Evolutionary conservation across 192 early-diverging fungal species (phyloP), one percentile per base, ranked within the genome.

Genomic region (Coemansia erecta): DNA sequence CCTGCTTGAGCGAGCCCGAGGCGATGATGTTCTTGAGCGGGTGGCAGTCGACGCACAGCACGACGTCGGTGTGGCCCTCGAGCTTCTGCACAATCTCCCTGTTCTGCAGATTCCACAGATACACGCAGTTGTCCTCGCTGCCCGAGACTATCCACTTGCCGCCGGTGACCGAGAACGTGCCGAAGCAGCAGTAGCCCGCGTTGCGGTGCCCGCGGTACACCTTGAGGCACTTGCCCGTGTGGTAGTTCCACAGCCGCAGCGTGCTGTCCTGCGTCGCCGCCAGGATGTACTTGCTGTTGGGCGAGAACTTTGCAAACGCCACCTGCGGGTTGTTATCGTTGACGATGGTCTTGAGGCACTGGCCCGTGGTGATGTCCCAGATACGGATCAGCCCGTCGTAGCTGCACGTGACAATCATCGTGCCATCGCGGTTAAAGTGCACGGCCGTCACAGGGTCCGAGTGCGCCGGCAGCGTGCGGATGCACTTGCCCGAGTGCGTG

Each of bases 251-350:
- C 46, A 99, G 83, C 11, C 94, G 86, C 48, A 99, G 75, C 23
- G 93, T 97, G 64, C 85, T 92, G 82, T 99, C 95, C 50, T 92
- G 83, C 10, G 93, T 95, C 9, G 92, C 87, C 9, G 97, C 93
- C 40, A 99, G 81, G 60, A 99, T 94, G 66, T 93, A 99, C 81
- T 98, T 97, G 55, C 95, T 93, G 72, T 99, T 99, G 35, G 97
- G 97, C 28, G 95, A 98, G 70, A 99, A 99, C 71, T 94, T 95
- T 13, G 95, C 94, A 82, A 92, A 97, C 8, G 93, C 94, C 85
- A 98, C 95, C 15, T 90, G 88, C 47, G 93, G 95, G 58, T 95
- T 96, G 61, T 91, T 90, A 66, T 97, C 95, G 68, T 95, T 92
- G 15, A 99, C 88, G 23, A 99, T 76, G 4, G 97, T 99, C 72